Evolutionary conservation across 2,329 filamentous ascomycete species (phyloP).

Genomic region (Orbilia ellipsospora): DNA sequence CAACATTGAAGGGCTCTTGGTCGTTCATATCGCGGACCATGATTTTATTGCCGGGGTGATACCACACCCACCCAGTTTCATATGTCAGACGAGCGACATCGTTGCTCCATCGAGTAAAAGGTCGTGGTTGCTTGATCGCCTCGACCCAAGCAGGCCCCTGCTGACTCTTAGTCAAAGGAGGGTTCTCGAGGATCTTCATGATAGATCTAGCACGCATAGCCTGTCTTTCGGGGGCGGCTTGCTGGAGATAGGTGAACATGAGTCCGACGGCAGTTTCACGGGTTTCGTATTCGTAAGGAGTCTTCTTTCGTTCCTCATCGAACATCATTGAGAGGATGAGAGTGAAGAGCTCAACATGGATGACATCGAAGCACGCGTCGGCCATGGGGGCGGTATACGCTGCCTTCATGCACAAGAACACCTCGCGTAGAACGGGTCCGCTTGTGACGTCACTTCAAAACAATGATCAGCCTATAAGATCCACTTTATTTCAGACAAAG

Average conservation of each 20-base stretch:
- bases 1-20: slow-evolving; percentile 40
- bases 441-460: slow-evolving; percentile 81
- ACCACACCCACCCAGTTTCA: slow-evolving; percentile 53
- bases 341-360: slow-evolving; percentile 84
- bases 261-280: slow-evolving; percentile 89
- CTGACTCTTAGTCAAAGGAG: slow-evolving; percentile 13
- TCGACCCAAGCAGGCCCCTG: slow-evolving; percentile 31
- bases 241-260: slow-evolving; percentile 76
- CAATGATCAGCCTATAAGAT: slow-evolving; percentile 59
- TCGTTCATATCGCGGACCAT: slow-evolving; percentile 41
- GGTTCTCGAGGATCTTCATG: slow-evolving; percentile 40
- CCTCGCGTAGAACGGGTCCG: slow-evolving; percentile 90
- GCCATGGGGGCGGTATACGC: slow-evolving; percentile 91
- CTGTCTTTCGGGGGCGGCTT: slow-evolving; percentile 61
- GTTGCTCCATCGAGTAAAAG: slow-evolving; percentile 38
- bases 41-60: slow-evolving; percentile 49
- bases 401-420: slow-evolving; percentile 90
- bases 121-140: slow-evolving; percentile 38
- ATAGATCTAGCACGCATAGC: slow-evolving; percentile 28
- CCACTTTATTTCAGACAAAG: background rate
- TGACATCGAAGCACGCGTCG: slow-evolving; percentile 80
- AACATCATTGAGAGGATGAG: slow-evolving; percentile 89
- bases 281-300: slow-evolving; percentile 94
- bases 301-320: slow-evolving; percentile 91
- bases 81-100: slow-evolving; percentile 42